Percentiles rank a stretch among this genome's conserved stretches.
phyloP scores from a whole-genome alignment of 768 basidiomycete species.

The Phanerochaete carnosa region DNA sequence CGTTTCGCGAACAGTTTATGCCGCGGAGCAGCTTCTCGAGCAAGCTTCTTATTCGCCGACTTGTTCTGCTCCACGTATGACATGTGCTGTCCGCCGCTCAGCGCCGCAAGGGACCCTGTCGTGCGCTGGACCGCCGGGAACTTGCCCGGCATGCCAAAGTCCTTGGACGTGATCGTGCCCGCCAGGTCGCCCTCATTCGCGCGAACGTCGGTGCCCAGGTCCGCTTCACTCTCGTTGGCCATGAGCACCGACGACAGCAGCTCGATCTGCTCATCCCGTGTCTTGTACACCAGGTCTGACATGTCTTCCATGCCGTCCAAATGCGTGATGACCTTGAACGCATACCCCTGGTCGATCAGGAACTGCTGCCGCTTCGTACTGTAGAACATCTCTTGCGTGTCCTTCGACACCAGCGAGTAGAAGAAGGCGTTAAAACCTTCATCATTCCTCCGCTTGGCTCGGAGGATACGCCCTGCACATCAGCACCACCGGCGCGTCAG shows the following conservation, averaged over 20 bases:
- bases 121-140: conserved; percentile 73
- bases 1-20: conserved; percentile 83
- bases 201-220: conserved; percentile 80
- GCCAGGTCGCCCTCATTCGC: conserved; percentile 83
- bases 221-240: conserved; percentile 87
- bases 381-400: conserved; percentile 99
- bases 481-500: background rate
- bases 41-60: conserved; percentile 80
- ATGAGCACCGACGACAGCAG: conserved; percentile 90
- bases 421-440: conserved; percentile 99
- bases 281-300: conserved; percentile 88
- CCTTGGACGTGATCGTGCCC: conserved; percentile 83
- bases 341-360: conserved; percentile 97
- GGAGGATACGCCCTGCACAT: conserved; percentile 80
- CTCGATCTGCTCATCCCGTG: conserved; percentile 92
- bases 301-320: conserved; percentile 87
- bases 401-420: conserved; percentile 97
- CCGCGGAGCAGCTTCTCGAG: conserved; percentile 49
- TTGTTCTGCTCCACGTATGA: conserved; percentile 92
- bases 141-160: conserved; percentile 69
- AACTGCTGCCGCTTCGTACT: conserved; percentile 99
- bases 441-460: conserved; percentile 96
- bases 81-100: conserved; percentile 91
- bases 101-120: conserved; percentile 74
- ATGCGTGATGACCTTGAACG: conserved; percentile 99